phyloP scores from a whole-genome alignment of 1,284 basidiomycete species.

The Rhodotorula sp. region DNA sequence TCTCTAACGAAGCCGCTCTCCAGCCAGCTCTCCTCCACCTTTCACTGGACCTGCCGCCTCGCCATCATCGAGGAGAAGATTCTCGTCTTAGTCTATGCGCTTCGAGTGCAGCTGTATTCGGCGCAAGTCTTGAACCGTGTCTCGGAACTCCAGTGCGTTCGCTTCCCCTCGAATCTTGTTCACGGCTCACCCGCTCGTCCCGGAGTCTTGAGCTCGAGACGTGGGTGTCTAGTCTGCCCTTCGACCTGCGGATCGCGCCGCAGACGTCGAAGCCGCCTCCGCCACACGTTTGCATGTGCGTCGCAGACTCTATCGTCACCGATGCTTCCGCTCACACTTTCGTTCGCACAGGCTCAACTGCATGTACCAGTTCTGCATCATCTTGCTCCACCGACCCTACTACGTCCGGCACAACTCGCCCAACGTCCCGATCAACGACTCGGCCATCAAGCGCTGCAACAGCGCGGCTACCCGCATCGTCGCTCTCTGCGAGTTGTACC shows the following conservation, averaged over 20 bases:
- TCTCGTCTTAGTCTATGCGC: background rate
- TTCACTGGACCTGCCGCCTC: conserved; percentile 12
- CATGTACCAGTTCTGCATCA: conserved; percentile 64
- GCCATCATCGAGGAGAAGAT: conserved; percentile 16
- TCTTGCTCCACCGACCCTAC: conserved; percentile 66
- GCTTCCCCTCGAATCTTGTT: background rate
- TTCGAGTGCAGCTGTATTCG: conserved; percentile 1
- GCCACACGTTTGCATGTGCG: conserved; percentile 54
- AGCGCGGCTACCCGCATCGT: conserved; percentile 64
- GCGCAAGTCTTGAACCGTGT: background rate
- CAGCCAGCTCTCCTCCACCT: conserved; percentile 5
- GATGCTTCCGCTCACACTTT: background rate
- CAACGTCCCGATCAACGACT: conserved; percentile 6
- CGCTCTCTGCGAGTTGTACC: conserved; percentile 54
- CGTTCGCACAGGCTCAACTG: conserved; percentile 51
- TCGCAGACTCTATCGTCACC: background rate
- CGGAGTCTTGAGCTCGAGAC: conserved; percentile 24
- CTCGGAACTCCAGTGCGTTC: conserved; percentile 16
- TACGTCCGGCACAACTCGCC: conserved; percentile 47
- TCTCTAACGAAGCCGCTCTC: background rate
- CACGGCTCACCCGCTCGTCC: background rate
- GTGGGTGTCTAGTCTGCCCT: conserved; percentile 9
- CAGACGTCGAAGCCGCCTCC: conserved; percentile 49
- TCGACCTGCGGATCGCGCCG: conserved; percentile 9
- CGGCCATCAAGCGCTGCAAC: conserved; percentile 56